Evolutionary conservation across 2,329 filamentous ascomycete species (phyloP), one percentile per base, ranked within the genome.

Genomic region (Aureobasidium leucospermi): DNA sequence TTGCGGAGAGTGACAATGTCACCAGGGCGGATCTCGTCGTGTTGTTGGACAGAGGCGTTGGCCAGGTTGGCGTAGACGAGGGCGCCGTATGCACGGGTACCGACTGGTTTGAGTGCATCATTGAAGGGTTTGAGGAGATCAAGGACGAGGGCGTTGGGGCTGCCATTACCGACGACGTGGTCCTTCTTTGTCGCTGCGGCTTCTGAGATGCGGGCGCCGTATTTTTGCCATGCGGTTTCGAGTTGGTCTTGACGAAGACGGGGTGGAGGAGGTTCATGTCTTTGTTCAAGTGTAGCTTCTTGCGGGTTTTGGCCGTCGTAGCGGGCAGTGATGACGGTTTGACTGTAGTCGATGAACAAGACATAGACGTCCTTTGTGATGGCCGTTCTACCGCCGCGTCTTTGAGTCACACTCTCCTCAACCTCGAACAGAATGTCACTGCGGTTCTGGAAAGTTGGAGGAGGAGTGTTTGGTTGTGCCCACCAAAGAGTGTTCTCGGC

Each of bases 291-390:
- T 36, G 83, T 78, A 10, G 86, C 87, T 67, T 93, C 86, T 1
- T 82, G 78, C 3, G 88, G 81, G 69, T 96, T 85, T 57, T 85
- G 82, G 1, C 86, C 78, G 70, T 96, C 89, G 71, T 88, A 97
- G 53, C 81, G 85, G 16, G 86, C 88, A 0, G 87, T 90, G 67
- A 99, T 83, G 64, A 95, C 81, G 0, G 93, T 97, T 71, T 97
- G 94, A 16, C 92, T 96, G 73, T 99, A 99, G 75, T 99, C 94
- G 68, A 91, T 86, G 76, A 90, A 99, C 8, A 99, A 76, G n/a
- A 97, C 79, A 66, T 88, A 94, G 43, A 96, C 81, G 61, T 92
- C 85, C 65, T 92, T 92, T 6, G 87, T 89, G 19, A 96, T 78
- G 1, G 81, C 81, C 0, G 85, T 85, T 70, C 86, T 87, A 29